A percentile compares a stretch with the other conserved stretches of the same genome.
Conservation (phyloP, 805 yeast genomes). For the Groenewaldozyma tartarivorans region DNA sequence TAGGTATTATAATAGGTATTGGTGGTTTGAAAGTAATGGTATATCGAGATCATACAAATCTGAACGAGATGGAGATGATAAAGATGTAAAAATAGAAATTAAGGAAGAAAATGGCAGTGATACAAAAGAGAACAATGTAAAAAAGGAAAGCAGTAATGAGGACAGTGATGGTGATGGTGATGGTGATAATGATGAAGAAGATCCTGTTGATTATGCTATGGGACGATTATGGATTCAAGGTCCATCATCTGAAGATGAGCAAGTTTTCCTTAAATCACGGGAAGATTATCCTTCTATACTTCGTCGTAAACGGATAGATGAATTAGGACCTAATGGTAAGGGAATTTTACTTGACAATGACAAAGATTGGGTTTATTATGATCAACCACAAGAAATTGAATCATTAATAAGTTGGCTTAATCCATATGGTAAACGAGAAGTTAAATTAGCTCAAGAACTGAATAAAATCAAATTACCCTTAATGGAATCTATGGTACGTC, state of each 20-base stretch:
- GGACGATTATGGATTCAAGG: constrained; percentile 92
- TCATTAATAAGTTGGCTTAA: constrained; percentile 56
- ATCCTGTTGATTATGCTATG: constrained; percentile 45
- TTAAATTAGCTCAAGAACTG: constrained; percentile 54
- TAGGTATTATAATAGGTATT: constrained; percentile 73
- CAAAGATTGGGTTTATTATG: constrained; percentile 61
- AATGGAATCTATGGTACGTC: constrained; percentile 44
- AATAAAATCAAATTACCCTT: constrained; percentile 43
- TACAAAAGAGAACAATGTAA: constrained; percentile 8
- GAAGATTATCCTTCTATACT: neutral
- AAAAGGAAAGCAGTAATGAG: constrained; percentile 26
- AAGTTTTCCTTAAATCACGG: constrained; percentile 13
- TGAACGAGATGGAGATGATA: neutral
- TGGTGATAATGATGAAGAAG: constrained; percentile 34
- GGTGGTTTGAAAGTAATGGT: constrained; percentile 93
- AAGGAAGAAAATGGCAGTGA: constrained; percentile 5
- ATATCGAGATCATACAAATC: constrained; percentile 24
- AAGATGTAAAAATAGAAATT: neutral
- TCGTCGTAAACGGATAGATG: neutral
- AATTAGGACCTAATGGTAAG: neutral
- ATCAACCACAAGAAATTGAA: constrained; percentile 48
- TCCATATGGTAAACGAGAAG: constrained; percentile 67
- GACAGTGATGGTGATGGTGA: constrained; percentile 21
- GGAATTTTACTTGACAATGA: constrained; percentile 5
- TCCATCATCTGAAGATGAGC: constrained; percentile 47